Percentiles rank a stretch among this genome's conserved stretches.
These are phyloP conservation scores for Tolypocladium endophyticum DNA, from an alignment of 2,329 filamentous ascomycete species.

Conservation along the genomic window DNA sequence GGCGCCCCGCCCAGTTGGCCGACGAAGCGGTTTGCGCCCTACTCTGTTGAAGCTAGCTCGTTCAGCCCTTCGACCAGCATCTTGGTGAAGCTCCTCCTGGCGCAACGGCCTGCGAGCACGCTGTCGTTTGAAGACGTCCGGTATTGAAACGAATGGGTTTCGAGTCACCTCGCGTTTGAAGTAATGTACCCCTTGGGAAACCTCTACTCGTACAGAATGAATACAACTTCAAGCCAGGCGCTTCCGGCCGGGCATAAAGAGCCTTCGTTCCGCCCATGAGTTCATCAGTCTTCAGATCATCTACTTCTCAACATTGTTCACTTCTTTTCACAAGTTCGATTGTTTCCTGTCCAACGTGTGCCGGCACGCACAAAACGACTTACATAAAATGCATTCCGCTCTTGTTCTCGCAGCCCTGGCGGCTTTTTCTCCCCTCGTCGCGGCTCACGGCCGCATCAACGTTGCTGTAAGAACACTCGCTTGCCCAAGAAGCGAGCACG, in stretches of 20 bases:
- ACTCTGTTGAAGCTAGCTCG: background rate
- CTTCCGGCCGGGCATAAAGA: background rate
- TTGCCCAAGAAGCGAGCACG: background rate
- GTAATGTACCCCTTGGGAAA: background rate
- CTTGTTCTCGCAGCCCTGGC: background rate
- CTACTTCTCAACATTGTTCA: background rate
- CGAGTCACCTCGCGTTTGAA: background rate
- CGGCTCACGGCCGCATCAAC: conserved; percentile 17
- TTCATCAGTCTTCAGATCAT: background rate
- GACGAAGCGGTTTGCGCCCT: background rate
- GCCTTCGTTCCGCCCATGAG: background rate
- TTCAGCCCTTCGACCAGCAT: background rate
- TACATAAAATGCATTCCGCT: background rate
- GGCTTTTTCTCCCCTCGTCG: conserved; percentile 8
- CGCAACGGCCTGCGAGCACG: background rate
- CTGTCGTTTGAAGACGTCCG: background rate
- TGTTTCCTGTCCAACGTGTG: background rate
- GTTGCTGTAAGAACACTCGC: conserved; percentile 3
- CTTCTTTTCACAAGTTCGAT: background rate
- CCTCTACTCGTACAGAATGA: background rate
- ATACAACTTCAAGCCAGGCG: background rate
- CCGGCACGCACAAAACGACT: background rate
- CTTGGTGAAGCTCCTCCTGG: background rate
- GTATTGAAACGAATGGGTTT: background rate
- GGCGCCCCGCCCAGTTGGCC: background rate